Conservation (phyloP, 345 rosid genomes). For the Acer saccharum region DNA sequence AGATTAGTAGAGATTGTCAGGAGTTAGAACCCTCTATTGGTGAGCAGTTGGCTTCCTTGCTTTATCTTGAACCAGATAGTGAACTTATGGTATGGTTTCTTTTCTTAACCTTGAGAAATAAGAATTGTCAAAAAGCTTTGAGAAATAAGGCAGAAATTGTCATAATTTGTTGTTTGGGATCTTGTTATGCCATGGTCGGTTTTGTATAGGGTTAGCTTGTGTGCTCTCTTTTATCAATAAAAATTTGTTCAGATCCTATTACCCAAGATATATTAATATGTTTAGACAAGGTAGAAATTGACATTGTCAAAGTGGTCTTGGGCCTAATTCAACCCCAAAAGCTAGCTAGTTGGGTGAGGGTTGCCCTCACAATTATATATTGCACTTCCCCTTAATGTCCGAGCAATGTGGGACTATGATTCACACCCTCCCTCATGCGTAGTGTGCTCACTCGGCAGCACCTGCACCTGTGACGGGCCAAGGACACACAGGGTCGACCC, state of each 20-base stretch:
- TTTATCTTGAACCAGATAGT: conserved; percentile 94
- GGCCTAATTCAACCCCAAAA: too few relatives aligned
- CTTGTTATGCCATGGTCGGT: background rate
- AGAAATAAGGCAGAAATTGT: conserved; percentile 2
- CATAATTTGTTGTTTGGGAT: background rate
- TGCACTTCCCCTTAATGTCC: too few relatives aligned
- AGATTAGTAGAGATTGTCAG: conserved; percentile 99
- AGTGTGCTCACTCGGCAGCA: too few relatives aligned
- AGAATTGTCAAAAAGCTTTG: background rate
- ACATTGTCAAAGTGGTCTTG: too few relatives aligned
- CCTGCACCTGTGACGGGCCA: too few relatives aligned
- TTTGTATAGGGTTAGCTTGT: background rate
- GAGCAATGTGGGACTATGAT: too few relatives aligned
- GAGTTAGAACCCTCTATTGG: conserved; percentile 95
- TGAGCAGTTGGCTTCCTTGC: conserved; percentile 91
- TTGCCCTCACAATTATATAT: too few relatives aligned
- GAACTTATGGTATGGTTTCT: conserved; percentile 86
- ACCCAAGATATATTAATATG: background rate
- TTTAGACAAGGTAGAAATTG: background rate
- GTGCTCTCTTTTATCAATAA: background rate
- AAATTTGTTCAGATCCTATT: background rate
- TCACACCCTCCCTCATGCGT: too few relatives aligned
- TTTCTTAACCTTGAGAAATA: conserved; percentile 9
- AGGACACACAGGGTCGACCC: too few relatives aligned
- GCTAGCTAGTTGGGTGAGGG: too few relatives aligned